phyloP scores from a whole-genome alignment of 75 land plant species.

The Selaginella moellendorffii region DNA sequence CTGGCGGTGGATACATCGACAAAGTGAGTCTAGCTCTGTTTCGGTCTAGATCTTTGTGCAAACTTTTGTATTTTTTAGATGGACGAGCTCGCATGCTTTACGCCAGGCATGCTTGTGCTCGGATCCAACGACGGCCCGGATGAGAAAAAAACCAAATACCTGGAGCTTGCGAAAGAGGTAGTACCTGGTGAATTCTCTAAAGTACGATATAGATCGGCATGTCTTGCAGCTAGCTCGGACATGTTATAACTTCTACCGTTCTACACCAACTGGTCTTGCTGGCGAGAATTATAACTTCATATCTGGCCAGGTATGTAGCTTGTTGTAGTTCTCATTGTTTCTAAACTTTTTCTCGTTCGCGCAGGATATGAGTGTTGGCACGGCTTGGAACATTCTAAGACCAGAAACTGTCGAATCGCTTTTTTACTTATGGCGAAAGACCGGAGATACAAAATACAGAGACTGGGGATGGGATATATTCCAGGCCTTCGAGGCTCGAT shows the following conservation, averaged over 20 bases:
- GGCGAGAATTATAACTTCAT: conserved; percentile 84
- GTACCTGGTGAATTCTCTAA: neutral
- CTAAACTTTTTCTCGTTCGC: neutral
- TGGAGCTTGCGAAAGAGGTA: conserved; percentile 93
- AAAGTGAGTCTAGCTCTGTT: conserved; percentile 40
- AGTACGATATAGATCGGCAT: neutral
- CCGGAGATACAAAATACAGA: conserved; percentile 72
- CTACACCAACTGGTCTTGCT: conserved; percentile 87
- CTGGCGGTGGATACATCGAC: conserved; percentile 26
- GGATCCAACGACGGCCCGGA: conserved; percentile 59
- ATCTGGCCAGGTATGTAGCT: conserved; percentile 40
- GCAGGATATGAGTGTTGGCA: conserved; percentile 91
- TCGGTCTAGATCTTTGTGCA: neutral
- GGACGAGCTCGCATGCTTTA: conserved; percentile 99
- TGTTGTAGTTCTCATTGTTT: conserved; percentile 5
- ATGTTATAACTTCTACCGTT: conserved; percentile 86
- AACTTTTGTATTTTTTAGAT: conserved; percentile 35
- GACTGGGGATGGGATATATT: conserved; percentile 99
- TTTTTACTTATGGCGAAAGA: conserved; percentile 84
- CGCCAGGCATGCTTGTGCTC: conserved; percentile 90
- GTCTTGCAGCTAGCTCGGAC: conserved; percentile 76
- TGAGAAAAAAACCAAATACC: conserved; percentile 37
- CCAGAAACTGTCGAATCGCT: conserved; percentile 97
- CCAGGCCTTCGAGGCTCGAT: conserved; percentile 87
- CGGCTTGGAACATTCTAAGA: conserved; percentile 89